A percentile compares a stretch with the other conserved stretches of the same genome.
phyloP scores from a whole-genome alignment of 2,329 filamentous ascomycete species.

The Sarocladium kiliense region DNA sequence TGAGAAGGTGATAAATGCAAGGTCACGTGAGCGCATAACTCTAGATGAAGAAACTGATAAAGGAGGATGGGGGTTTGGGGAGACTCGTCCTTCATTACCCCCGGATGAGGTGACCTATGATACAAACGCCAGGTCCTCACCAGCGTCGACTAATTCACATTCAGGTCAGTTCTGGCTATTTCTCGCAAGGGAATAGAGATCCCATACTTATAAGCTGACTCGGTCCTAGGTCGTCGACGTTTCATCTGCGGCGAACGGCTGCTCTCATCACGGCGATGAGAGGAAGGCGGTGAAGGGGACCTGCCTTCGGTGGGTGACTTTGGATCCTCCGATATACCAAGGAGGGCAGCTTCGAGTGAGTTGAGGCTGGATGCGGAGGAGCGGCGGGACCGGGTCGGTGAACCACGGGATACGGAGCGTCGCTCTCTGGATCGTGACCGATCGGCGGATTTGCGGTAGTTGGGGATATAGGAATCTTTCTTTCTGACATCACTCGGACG shows the following conservation, averaged over 20 bases:
- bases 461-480: neutral
- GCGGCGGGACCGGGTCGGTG: neutral
- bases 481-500: neutral
- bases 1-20: no score
- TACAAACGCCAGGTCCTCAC: neutral
- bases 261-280: neutral
- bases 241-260: conserved; percentile 1
- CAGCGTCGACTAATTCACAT: conserved; percentile 8
- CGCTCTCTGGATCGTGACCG: neutral
- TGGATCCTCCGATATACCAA: conserved; percentile 3
- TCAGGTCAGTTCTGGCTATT: neutral
- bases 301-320: neutral
- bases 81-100: no score
- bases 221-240: conserved; percentile 4
- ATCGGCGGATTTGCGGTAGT: neutral
- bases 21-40: no score
- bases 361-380: conserved; percentile 11
- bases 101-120: no score
- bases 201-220: conserved; percentile 13
- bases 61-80: no score
- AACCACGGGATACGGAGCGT: neutral
- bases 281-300: neutral
- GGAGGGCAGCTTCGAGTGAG: conserved; percentile 10
- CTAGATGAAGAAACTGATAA: no score
- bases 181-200: neutral